Percentiles rank a stretch among this genome's conserved stretches.
phyloP scores from a whole-genome alignment of 169 alveolate genomes.

The Ichthyophthirius multifiliis region DNA sequence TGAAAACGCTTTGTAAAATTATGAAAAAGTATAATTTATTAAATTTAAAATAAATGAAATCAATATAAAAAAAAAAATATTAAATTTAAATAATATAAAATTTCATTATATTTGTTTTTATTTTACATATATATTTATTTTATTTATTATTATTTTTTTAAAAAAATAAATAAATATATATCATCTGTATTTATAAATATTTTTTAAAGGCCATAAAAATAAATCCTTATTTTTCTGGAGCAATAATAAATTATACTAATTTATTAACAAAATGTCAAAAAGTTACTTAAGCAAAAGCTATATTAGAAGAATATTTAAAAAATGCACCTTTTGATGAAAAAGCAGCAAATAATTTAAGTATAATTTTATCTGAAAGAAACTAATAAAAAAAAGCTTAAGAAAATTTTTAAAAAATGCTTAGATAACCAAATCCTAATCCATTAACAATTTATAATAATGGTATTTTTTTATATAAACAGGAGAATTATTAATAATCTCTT shows the following conservation, averaged over 20 bases:
- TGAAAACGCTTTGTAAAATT: background rate
- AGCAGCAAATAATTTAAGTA: background rate
- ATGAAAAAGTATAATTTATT: background rate
- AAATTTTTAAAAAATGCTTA: background rate
- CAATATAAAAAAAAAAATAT: background rate
- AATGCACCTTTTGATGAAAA: slow-evolving; percentile 16
- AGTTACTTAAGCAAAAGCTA: background rate
- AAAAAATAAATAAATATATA: background rate
- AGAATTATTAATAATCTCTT: background rate
- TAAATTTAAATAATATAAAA: background rate
- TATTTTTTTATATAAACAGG: background rate
- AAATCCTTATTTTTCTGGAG: slow-evolving; percentile 4
- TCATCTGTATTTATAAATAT: background rate
- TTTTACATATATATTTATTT: too few relatives aligned
- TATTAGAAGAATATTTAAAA: background rate
- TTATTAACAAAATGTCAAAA: background rate
- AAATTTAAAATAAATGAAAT: background rate
- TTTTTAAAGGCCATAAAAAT: background rate
- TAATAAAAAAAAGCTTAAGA: background rate
- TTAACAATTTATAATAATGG: slow-evolving; percentile 4
- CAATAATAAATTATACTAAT: background rate
- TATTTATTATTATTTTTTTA: too few relatives aligned
- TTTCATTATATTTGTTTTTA: too few relatives aligned
- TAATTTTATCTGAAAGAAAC: background rate
- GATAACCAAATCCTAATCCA: background rate